phyloP scores from a whole-genome alignment of 768 basidiomycete species.

The Boletales sp. region DNA sequence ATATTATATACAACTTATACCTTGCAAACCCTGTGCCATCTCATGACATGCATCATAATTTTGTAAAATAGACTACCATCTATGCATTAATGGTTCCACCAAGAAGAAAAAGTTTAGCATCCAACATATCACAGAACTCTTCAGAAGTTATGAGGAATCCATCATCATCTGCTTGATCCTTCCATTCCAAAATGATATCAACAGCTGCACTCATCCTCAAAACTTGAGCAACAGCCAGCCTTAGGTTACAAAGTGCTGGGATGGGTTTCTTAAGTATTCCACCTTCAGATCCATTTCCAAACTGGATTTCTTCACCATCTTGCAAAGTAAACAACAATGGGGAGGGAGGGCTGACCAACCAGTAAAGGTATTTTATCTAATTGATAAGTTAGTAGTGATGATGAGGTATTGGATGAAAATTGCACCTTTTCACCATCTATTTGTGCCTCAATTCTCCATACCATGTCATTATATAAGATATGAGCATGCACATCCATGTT shows the following conservation, averaged over 20 bases:
- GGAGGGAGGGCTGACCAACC: not conserved
- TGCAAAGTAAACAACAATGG: not conserved
- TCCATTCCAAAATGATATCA: slow-evolving; percentile 3
- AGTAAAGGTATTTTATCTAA: not conserved
- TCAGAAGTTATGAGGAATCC: not conserved
- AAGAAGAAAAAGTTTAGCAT: not conserved
- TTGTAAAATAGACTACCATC: not conserved
- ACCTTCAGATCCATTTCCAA: slow-evolving; percentile 3
- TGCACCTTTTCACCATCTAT: not conserved
- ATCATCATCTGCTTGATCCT: not conserved
- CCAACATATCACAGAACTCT: not conserved
- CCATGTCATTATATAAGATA: not conserved
- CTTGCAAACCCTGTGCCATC: too few species aligned
- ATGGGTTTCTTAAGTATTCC: not conserved
- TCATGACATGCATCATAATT: too few species aligned
- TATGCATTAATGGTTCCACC: not conserved
- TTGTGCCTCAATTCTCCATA: slow-evolving; percentile 1
- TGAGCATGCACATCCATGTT: not conserved
- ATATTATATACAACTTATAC: too few species aligned
- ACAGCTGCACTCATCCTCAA: slow-evolving; percentile 7
- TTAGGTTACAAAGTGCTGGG: not conserved
- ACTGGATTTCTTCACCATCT: slow-evolving; percentile 3
- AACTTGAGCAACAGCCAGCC: slow-evolving; percentile 4
- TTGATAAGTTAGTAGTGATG: not conserved
- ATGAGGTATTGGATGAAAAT: not conserved